A percentile compares a stretch with the other conserved stretches of the same genome.
Evolutionary conservation across 2,329 filamentous ascomycete genomes (phyloP).

Genomic region (Diaporthe sp.): DNA sequence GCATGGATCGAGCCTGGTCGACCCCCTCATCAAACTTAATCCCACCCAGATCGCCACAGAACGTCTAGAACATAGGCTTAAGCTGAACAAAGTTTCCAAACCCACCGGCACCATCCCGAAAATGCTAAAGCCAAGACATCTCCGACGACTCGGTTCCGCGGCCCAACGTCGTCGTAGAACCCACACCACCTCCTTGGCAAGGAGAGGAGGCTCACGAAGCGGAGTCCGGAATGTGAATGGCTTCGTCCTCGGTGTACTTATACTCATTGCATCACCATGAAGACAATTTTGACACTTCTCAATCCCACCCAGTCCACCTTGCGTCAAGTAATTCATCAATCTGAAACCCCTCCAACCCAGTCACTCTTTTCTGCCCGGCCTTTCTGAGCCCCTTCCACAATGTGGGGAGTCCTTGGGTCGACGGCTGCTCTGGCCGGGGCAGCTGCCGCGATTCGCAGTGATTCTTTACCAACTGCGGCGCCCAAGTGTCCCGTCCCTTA

Average conservation of each 20-base stretch:
- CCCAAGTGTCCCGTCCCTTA: neutral
- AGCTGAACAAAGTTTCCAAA: neutral
- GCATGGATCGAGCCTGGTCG: neutral
- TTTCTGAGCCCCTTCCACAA: neutral
- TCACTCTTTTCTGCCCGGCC: neutral
- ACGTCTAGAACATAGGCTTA: neutral
- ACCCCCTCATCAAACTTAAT: constrained; percentile 18
- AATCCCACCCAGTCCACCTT: too few species aligned
- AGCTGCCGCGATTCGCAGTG: neutral
- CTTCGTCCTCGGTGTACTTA: neutral
- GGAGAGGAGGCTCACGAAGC: neutral
- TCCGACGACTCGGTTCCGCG: neutral
- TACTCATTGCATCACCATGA: neutral
- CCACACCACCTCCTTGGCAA: neutral
- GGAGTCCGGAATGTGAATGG: neutral
- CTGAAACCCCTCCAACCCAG: neutral
- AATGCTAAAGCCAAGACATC: neutral
- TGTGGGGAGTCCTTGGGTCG: neutral
- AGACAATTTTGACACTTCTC: too few species aligned
- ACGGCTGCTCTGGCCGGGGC: neutral
- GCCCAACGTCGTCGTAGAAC: neutral
- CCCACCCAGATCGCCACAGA: neutral
- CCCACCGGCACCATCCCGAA: neutral
- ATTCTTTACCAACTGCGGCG: neutral
- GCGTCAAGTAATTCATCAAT: neutral